A percentile compares a stretch with the other conserved stretches of the same genome.
phyloP scores from a whole-genome alignment of 2,329 filamentous ascomycete genomes.

The Helminthosporium solani region DNA sequence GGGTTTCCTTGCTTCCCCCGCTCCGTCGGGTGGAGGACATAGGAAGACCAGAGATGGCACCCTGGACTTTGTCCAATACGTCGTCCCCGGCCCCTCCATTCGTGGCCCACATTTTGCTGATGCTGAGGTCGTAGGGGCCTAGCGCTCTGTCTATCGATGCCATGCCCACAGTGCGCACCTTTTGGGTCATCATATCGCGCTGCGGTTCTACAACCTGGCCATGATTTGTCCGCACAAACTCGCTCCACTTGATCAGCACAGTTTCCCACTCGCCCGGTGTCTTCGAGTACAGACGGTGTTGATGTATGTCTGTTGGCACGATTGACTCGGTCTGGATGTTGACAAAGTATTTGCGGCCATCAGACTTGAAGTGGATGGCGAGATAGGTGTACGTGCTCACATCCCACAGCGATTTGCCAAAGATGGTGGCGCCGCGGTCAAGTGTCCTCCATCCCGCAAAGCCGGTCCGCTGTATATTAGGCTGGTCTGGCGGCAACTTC shows the following conservation, averaged over 20 bases:
- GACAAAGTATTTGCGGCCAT: slow-evolving; percentile 88
- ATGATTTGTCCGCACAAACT: slow-evolving; percentile 93
- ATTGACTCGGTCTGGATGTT: slow-evolving; percentile 95
- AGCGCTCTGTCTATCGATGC: slow-evolving; percentile 86
- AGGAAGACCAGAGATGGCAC: slow-evolving; percentile 27
- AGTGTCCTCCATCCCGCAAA: slow-evolving; percentile 89
- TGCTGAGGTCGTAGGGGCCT: slow-evolving; percentile 82
- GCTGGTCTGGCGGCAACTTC: slow-evolving; percentile 71
- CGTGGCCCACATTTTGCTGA: slow-evolving; percentile 88
- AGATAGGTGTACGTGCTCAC: slow-evolving; percentile 87
- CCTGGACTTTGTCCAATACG: slow-evolving; percentile 29
- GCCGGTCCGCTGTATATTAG: slow-evolving; percentile 74
- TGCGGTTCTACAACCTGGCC: slow-evolving; percentile 92
- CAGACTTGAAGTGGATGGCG: slow-evolving; percentile 83
- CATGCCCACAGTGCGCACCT: slow-evolving; percentile 81
- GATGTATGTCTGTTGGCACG: slow-evolving; percentile 91
- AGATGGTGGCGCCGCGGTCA: slow-evolving; percentile 75
- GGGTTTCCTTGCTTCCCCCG: not conserved
- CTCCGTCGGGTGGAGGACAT: slow-evolving; percentile 15
- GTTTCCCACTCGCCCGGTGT: slow-evolving; percentile 91
- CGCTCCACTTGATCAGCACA: slow-evolving; percentile 82
- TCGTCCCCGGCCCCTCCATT: slow-evolving; percentile 57
- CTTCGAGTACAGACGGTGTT: slow-evolving; percentile 81
- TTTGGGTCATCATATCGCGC: slow-evolving; percentile 81
- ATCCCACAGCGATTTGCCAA: slow-evolving; percentile 83